Evolutionary conservation across 164 flowering plant species (phyloP).

Genomic region (Tetrastigma voinierianum): DNA sequence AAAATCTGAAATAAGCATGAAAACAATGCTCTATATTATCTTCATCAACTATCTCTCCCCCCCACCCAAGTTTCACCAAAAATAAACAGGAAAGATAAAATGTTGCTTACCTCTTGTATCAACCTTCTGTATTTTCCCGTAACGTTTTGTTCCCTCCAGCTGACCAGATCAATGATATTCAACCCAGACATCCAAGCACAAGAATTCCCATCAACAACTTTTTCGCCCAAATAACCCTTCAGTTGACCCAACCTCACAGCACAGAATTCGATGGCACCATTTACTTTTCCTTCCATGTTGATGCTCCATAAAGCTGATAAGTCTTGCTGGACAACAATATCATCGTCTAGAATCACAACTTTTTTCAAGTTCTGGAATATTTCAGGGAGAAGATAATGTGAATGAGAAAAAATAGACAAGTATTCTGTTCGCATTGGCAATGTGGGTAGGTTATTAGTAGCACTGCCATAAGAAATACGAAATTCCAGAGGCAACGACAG

Average conservation of each 20-base stretch:
- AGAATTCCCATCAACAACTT: constrained; percentile 31
- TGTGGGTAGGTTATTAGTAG: constrained; percentile 19
- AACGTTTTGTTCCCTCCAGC: constrained; percentile 74
- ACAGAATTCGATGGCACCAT: no score
- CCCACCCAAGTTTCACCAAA: no score
- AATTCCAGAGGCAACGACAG: constrained; percentile 66
- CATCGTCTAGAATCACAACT: constrained; percentile 86
- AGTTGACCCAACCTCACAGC: constrained; percentile 63
- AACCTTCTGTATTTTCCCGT: constrained; percentile 44
- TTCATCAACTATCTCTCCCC: no score
- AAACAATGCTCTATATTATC: no score
- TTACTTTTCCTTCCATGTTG: constrained; percentile 78
- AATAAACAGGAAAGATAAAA: not conserved
- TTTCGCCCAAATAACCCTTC: constrained; percentile 41
- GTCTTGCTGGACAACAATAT: constrained; percentile 77
- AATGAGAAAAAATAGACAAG: constrained; percentile 65
- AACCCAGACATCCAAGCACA: constrained; percentile 97
- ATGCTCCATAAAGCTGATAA: constrained; percentile 79
- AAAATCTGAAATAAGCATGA: no score
- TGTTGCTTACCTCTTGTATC: constrained; percentile 50
- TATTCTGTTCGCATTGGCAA: constrained; percentile 51
- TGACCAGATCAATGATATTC: constrained; percentile 73
- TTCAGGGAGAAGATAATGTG: constrained; percentile 71
- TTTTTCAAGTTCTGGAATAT: constrained; percentile 62
- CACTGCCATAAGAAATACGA: constrained; percentile 58